Evolutionary conservation across 2,329 filamentous ascomycete genomes (phyloP).

Genomic region (Canariomyces notabilis): DNA sequence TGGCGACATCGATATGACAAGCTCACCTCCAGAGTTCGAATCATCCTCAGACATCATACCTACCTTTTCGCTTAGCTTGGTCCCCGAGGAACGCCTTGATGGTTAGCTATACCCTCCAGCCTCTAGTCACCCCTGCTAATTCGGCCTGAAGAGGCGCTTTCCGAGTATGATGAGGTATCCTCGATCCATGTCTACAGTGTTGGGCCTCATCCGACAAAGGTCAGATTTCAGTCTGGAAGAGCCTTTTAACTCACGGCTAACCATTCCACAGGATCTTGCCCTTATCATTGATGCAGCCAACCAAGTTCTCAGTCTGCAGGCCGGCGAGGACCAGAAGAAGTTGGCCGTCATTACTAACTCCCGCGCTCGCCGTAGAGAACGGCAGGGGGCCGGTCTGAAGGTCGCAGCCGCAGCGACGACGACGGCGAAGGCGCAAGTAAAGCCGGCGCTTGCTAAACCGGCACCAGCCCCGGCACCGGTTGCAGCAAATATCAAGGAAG

Average conservation of each 20-base stretch:
- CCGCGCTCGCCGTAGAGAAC: slow-evolving; percentile 51
- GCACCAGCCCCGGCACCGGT: slow-evolving; percentile 22
- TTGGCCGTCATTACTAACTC: slow-evolving; percentile 67
- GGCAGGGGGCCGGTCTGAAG: slow-evolving; percentile 31
- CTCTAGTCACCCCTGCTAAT: slow-evolving; percentile 10
- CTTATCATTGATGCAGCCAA: slow-evolving; percentile 65
- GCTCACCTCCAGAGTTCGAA: slow-evolving; percentile 56
- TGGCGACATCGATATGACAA: slow-evolving; percentile 65
- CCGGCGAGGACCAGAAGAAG: slow-evolving; percentile 40
- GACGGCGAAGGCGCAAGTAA: slow-evolving; percentile 22
- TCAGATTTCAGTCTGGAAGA: slow-evolving; percentile 26
- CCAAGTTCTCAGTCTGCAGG: slow-evolving; percentile 49
- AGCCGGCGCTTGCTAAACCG: slow-evolving; percentile 18
- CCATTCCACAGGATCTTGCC: slow-evolving; percentile 50
- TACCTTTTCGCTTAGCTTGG: slow-evolving; percentile 59
- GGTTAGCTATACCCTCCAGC: slow-evolving; percentile 38
- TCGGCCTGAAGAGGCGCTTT: slow-evolving; percentile 53
- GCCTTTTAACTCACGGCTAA: neutral
- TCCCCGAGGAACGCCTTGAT: slow-evolving; percentile 66
- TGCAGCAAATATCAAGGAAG: slow-evolving; percentile 30
- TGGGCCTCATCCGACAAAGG: slow-evolving; percentile 63
- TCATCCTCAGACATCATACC: slow-evolving; percentile 46
- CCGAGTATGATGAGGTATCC: slow-evolving; percentile 64
- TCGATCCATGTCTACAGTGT: slow-evolving; percentile 88
- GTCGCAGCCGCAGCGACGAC: slow-evolving; percentile 28